phyloP scores from a whole-genome alignment of 2,329 filamentous ascomycete species.

The Monosporascus cannonballus region DNA sequence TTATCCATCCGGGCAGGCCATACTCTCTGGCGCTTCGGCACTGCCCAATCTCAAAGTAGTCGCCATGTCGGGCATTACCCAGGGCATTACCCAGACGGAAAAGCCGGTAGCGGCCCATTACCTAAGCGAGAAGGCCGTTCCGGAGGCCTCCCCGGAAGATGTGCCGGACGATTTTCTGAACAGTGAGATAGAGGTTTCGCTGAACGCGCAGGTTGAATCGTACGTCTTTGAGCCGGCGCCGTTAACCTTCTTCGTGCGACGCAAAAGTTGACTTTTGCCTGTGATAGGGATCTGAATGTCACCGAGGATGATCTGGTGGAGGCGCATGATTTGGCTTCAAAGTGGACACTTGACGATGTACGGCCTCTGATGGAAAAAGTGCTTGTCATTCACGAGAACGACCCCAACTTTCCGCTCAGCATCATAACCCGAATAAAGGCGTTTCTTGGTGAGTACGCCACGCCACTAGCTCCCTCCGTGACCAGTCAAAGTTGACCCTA shows the following conservation, averaged over 20 bases:
- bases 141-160: neutral
- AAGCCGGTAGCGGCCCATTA: neutral
- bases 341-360: conserved; percentile 16
- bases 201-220: neutral
- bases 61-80: neutral
- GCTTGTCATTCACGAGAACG: conserved; percentile 34
- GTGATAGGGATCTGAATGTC: conserved; percentile 17
- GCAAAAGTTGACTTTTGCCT: neutral
- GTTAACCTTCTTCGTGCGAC: conserved; percentile 13
- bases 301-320: conserved; percentile 18
- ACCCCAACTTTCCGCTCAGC: conserved; percentile 40
- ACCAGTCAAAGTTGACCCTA: neutral
- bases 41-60: neutral
- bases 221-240: conserved; percentile 24
- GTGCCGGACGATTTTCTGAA: neutral
- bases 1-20: neutral
- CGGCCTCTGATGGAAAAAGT: conserved; percentile 30
- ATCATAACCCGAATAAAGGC: conserved; percentile 33
- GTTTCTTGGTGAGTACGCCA: conserved; percentile 27
- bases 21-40: neutral
- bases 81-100: neutral
- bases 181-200: neutral
- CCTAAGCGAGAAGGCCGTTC: neutral
- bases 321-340: conserved; percentile 15
- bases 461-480: neutral